Conservation (phyloP, 495 filamentous ascomycete genomes). For the Platismatia glauca region DNA sequence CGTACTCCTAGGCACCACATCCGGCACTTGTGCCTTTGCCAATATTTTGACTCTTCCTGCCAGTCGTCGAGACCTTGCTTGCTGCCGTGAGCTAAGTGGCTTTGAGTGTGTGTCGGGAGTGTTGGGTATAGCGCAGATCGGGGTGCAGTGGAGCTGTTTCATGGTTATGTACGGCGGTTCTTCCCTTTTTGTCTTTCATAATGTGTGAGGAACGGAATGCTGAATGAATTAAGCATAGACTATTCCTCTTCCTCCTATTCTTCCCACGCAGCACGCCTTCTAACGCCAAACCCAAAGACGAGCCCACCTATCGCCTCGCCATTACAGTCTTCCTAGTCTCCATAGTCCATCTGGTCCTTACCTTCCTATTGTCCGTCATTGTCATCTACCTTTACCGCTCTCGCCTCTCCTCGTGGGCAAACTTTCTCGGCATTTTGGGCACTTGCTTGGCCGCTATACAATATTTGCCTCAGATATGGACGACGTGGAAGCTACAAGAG, state of each 20-base stretch:
- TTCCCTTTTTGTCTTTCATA: neutral
- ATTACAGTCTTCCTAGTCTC: conserved; percentile 59
- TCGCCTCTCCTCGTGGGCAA: conserved; percentile 65
- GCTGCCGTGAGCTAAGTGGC: conserved; percentile 70
- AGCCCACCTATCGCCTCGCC: conserved; percentile 65
- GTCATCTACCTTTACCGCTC: conserved; percentile 49
- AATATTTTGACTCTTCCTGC: conserved; percentile 80
- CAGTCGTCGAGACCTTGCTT: conserved; percentile 69
- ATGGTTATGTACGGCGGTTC: conserved; percentile 70
- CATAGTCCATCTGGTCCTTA: conserved; percentile 58
- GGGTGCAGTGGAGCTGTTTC: conserved; percentile 85
- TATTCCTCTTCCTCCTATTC: conserved; percentile 80
- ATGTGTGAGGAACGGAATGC: neutral
- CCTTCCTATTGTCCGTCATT: conserved; percentile 56
- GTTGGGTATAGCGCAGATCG: conserved; percentile 82
- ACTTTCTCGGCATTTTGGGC: conserved; percentile 68
- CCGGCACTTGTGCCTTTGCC: conserved; percentile 74
- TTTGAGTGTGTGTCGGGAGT: conserved; percentile 78
- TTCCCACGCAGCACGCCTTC: conserved; percentile 61
- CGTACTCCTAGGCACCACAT: conserved; percentile 82
- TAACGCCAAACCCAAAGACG: conserved; percentile 27
- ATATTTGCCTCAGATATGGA: conserved; percentile 91
- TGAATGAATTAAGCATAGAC: conserved; percentile 34
- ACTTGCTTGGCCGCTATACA: conserved; percentile 77
- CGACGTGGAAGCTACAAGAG: conserved; percentile 72